A percentile compares a stretch with the other conserved stretches of the same genome.
phyloP scores from a whole-genome alignment of 179 eudicot species.

The Beta macrorhiza region DNA sequence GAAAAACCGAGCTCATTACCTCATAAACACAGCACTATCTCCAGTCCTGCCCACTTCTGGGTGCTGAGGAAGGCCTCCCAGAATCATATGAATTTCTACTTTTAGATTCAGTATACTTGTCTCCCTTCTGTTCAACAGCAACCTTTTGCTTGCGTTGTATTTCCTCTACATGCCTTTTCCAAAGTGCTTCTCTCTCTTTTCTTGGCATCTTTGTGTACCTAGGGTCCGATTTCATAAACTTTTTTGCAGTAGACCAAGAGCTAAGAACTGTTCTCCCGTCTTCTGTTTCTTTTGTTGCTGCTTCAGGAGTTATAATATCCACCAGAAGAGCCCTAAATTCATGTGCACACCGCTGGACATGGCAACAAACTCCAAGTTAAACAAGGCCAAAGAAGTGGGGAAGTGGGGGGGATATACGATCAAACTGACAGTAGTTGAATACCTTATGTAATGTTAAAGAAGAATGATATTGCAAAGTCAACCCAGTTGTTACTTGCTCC shows the following conservation, averaged over 20 bases:
- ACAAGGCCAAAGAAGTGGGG: not conserved
- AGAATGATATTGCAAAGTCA: too few relatives aligned
- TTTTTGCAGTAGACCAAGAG: constrained; percentile 97
- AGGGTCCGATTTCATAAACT: constrained; percentile 56
- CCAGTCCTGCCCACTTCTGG: constrained; percentile 42
- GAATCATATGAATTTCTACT: constrained; percentile 41
- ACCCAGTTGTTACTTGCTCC: too few relatives aligned
- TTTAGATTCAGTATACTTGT: constrained; percentile 48
- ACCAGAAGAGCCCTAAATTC: constrained; percentile 64
- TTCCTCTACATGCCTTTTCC: constrained; percentile 89
- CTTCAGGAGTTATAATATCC: constrained; percentile 66
- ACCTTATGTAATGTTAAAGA: too few relatives aligned
- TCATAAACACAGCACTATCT: constrained; percentile 30
- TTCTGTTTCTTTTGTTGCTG: constrained; percentile 58
- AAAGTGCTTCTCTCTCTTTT: constrained; percentile 81
- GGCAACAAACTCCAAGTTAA: constrained; percentile 24
- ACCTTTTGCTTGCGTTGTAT: constrained; percentile 56
- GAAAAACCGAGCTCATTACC: constrained; percentile 3
- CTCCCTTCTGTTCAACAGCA: constrained; percentile 45
- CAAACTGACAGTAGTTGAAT: not conserved
- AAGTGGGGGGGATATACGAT: not conserved
- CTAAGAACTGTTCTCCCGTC: constrained; percentile 72
- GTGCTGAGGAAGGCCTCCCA: constrained; percentile 37
- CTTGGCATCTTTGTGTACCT: constrained; percentile 77
- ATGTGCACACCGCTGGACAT: constrained; percentile 56